phyloP scores from a whole-genome alignment of 2,329 filamentous ascomycete species.

The Colletotrichum australisinense region DNA sequence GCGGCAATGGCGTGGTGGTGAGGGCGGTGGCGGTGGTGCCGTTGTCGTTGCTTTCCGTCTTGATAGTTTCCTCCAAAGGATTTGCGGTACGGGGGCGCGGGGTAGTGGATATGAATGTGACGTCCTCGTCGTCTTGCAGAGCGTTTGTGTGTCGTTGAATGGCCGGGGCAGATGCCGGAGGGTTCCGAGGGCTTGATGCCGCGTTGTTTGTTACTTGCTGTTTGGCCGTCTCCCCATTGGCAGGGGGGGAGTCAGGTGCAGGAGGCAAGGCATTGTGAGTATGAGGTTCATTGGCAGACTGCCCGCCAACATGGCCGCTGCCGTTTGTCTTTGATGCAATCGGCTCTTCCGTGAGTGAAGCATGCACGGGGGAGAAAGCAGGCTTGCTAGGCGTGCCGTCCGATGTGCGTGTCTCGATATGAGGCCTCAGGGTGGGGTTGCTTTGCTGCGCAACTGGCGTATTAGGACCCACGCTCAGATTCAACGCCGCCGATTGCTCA shows the following conservation, averaged over 20 bases:
- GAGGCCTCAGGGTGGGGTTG: background rate
- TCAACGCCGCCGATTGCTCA: background rate
- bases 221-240: conserved; percentile 7
- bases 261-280: too few species aligned
- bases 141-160: background rate
- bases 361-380: background rate
- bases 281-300: background rate
- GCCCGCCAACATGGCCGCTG: background rate
- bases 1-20: background rate
- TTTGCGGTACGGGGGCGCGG: conserved; percentile 2
- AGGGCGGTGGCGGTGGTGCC: background rate
- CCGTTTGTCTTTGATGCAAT: background rate
- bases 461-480: background rate
- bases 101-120: conserved; percentile 1
- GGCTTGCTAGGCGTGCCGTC: background rate
- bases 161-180: background rate
- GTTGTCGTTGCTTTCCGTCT: background rate
- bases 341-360: background rate
- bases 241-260: background rate
- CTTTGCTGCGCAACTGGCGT: background rate
- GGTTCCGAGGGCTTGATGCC: background rate
- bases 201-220: background rate
- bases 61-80: background rate
- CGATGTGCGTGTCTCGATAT: background rate
- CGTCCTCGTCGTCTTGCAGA: background rate